Conservation (phyloP, 257 asterid genomes). For the Solanum sparsipilum region DNA sequence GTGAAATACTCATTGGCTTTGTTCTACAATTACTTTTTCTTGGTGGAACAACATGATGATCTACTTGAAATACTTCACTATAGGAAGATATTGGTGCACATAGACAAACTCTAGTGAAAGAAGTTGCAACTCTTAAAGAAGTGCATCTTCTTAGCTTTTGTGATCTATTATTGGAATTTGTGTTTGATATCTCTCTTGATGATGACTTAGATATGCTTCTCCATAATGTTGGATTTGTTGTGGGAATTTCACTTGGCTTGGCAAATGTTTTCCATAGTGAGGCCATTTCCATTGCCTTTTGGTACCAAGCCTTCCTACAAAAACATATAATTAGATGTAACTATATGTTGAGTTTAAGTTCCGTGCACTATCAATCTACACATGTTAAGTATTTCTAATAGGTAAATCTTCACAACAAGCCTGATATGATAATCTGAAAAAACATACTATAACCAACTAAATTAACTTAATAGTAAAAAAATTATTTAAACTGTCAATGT, state of each 20-base stretch:
- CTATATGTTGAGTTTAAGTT: neutral
- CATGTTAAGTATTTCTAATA: neutral
- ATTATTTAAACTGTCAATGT: accelerated
- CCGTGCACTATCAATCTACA: neutral
- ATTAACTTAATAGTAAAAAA: neutral
- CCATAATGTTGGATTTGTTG: constrained; percentile 30
- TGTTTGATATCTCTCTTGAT: constrained; percentile 20
- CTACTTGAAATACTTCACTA: constrained; percentile 61
- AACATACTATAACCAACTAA: neutral
- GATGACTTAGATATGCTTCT: constrained; percentile 39
- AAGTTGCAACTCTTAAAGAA: constrained; percentile 58
- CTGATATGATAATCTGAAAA: neutral
- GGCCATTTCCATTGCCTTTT: constrained; percentile 75
- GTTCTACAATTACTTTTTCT: constrained; percentile 66
- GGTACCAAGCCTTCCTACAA: constrained; percentile 84
- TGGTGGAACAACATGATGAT: constrained; percentile 35
- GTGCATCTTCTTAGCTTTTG: constrained; percentile 66
- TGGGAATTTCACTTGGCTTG: constrained; percentile 35
- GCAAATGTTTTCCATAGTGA: constrained; percentile 48
- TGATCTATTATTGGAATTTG: constrained; percentile 10
- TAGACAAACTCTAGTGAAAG: constrained; percentile 69
- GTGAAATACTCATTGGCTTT: constrained; percentile 18
- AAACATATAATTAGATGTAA: neutral
- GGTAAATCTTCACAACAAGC: neutral
- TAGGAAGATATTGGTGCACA: constrained; percentile 84